Conservation (phyloP, 1,284 basidiomycete species). For the Calocybe gambosa region DNA sequence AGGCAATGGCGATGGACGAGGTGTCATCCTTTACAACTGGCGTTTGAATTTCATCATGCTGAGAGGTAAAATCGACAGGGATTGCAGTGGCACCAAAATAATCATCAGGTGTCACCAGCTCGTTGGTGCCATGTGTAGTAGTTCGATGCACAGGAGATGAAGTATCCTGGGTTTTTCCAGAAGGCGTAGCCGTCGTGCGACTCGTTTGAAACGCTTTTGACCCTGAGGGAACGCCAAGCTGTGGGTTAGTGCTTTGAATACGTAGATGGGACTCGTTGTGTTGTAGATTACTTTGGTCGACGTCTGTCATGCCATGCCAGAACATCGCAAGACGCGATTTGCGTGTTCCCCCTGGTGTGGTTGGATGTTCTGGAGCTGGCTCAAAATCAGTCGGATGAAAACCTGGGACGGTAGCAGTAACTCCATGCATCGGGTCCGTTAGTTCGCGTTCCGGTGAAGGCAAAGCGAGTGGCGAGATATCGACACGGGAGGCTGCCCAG, state of each 20-base stretch:
- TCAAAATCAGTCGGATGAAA: slow-evolving; percentile 35
- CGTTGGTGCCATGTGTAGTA: slow-evolving; percentile 9
- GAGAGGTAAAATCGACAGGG: slow-evolving; percentile 4
- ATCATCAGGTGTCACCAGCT: slow-evolving; percentile 17
- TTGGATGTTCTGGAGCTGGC: slow-evolving; percentile 19
- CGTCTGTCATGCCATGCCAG: slow-evolving; percentile 56
- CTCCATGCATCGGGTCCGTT: slow-evolving; percentile 75
- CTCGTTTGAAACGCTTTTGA: neutral
- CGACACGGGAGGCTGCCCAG: slow-evolving; percentile 70
- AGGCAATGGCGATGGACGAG: neutral
- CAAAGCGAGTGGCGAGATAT: slow-evolving; percentile 72
- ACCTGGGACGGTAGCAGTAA: slow-evolving; percentile 63
- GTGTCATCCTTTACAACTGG: neutral
- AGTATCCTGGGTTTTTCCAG: slow-evolving; percentile 6
- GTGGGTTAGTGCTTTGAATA: neutral
- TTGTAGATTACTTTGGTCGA: slow-evolving; percentile 21
- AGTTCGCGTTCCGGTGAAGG: slow-evolving; percentile 86
- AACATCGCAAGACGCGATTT: slow-evolving; percentile 58
- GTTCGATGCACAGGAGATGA: slow-evolving; percentile 23
- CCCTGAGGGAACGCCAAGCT: neutral
- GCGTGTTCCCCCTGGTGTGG: slow-evolving; percentile 45
- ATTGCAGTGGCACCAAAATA: slow-evolving; percentile 24
- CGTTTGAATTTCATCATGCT: neutral
- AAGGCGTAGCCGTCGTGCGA: neutral
- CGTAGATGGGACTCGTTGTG: slow-evolving; percentile 6